Conservation (phyloP, 345 rosid genomes). For the Capsella bursapastoris region DNA sequence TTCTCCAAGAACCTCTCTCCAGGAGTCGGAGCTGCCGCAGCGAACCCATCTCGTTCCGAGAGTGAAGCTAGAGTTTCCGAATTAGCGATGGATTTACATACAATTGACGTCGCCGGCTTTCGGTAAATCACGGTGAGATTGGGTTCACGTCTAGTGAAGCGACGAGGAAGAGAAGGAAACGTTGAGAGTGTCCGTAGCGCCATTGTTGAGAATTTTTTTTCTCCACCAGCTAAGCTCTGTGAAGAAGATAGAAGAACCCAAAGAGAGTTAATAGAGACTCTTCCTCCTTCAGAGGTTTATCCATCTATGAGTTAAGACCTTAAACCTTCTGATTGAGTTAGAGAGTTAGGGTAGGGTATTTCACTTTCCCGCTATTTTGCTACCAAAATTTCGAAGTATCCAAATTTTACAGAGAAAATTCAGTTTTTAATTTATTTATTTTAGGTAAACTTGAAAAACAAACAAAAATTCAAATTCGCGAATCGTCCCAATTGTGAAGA, state of each 20-base stretch:
- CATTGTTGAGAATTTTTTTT: constrained; percentile 45
- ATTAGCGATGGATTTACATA: constrained; percentile 49
- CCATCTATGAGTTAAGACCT: too few species aligned
- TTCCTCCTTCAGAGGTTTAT: neutral
- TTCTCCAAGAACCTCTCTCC: constrained; percentile 75
- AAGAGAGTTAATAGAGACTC: neutral
- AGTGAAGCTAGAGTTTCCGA: constrained; percentile 44
- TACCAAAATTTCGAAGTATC: neutral
- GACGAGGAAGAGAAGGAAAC: constrained; percentile 56
- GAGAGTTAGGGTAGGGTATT: neutral
- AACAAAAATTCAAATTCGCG: neutral
- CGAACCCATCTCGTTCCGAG: constrained; percentile 57
- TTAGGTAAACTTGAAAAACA: neutral
- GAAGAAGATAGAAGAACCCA: neutral
- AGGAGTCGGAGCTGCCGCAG: constrained; percentile 76
- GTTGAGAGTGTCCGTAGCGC: constrained; percentile 63
- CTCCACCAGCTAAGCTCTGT: neutral
- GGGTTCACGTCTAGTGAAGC: constrained; percentile 41
- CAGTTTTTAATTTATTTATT: neutral
- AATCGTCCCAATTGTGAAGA: neutral
- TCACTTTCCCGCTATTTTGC: constrained; percentile 29
- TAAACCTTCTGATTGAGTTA: neutral
- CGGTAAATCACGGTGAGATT: constrained; percentile 40
- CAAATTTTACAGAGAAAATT: neutral
- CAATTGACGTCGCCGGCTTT: constrained; percentile 33